Conservation (phyloP, 306 rosid genomes). For the Myrica gale region DNA sequence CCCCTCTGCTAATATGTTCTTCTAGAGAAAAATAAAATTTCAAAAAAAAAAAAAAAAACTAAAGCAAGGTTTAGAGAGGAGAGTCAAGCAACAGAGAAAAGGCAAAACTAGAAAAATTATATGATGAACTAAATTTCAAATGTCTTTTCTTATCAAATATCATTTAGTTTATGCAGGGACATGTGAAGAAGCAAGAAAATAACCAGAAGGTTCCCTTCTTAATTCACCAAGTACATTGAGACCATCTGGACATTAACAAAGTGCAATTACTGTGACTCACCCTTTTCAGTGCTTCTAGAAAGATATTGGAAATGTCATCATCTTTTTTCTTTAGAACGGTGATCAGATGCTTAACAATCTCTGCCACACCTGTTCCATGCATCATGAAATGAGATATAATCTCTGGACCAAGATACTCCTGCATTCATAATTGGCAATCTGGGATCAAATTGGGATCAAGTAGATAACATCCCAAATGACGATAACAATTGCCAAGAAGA, state of each 20-base stretch:
- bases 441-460: conserved; percentile 12
- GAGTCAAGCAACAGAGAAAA: neutral
- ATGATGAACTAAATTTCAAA: neutral
- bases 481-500: neutral
- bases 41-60: neutral
- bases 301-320: conserved; percentile 50
- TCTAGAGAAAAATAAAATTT: neutral
- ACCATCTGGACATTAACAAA: conserved; percentile 12
- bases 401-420: conserved; percentile 87
- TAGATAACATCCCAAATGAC: neutral
- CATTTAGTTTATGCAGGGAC: neutral
- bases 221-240: conserved; percentile 6
- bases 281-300: conserved; percentile 84
- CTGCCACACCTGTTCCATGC: conserved; percentile 75
- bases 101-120: neutral
- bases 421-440: conserved; percentile 35
- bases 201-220: neutral
- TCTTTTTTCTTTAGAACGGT: conserved; percentile 64
- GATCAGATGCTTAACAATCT: conserved; percentile 73
- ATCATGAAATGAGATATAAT: conserved; percentile 75
- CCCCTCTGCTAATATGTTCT: too few species aligned
- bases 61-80: neutral
- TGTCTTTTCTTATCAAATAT: neutral
- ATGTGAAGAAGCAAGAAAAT: neutral
- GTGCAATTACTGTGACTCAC: conserved; percentile 33